Conservation (phyloP, 78 protist genomes). For the Isochrysis galbana region DNA sequence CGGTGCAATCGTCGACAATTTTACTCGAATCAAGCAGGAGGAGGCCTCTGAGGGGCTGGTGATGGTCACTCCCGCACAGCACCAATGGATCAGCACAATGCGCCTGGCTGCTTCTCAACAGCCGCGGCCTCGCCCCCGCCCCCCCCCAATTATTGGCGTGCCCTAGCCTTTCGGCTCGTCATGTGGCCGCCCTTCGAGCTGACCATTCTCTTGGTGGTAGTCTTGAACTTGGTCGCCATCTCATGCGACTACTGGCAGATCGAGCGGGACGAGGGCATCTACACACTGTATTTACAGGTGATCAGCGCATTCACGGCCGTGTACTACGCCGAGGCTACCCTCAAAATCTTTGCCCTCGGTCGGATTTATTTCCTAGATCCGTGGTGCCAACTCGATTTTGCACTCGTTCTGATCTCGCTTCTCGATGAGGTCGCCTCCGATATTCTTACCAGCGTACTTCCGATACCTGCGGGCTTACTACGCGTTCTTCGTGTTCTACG, state of each 20-base stretch:
- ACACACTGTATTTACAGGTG: not conserved
- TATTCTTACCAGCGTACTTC: too few relatives aligned
- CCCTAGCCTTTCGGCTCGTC: not conserved
- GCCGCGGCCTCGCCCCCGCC: not conserved
- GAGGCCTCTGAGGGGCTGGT: too few relatives aligned
- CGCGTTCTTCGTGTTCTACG: not conserved
- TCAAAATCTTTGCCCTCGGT: not conserved
- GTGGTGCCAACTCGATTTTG: not conserved
- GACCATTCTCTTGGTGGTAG: not conserved
- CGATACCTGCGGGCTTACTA: not conserved
- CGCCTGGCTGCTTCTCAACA: not conserved
- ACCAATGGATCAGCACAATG: not conserved
- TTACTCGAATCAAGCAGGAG: not conserved
- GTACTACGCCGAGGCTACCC: not conserved
- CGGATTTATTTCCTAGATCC: not conserved
- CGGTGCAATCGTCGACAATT: not conserved
- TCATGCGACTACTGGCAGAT: not conserved
- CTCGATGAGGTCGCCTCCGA: not conserved
- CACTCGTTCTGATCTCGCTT: not conserved
- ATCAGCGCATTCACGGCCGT: not conserved
- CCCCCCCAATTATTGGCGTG: not conserved
- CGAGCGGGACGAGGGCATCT: not conserved
- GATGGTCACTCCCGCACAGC: not conserved
- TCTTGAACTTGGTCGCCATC: not conserved
- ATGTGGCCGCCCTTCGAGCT: not conserved